Percentiles rank a stretch among this genome's conserved stretches.
These are phyloP conservation scores for Urochloa ruziziensis DNA, from an alignment of 176 grass and related monocot genomes.

Conservation along the genomic window DNA sequence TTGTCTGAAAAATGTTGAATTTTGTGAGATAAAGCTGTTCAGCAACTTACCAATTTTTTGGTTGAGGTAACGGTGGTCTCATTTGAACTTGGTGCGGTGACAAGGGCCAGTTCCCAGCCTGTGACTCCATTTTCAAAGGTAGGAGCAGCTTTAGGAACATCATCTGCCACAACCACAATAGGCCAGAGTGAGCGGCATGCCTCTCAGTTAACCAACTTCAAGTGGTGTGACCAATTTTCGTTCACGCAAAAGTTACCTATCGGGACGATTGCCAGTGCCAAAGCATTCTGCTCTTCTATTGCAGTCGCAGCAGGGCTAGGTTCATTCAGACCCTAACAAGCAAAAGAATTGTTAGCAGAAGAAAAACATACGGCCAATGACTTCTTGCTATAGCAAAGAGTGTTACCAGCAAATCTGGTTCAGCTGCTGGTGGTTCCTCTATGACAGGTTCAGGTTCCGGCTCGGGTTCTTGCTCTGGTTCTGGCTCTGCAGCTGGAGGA, in stretches of 20 bases:
- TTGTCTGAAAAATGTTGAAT: background rate
- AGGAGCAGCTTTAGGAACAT: constrained; percentile 51
- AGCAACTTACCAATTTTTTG: constrained; percentile 79
- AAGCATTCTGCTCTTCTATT: constrained; percentile 83
- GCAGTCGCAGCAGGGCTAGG: constrained; percentile 49
- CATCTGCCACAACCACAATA: constrained; percentile 62
- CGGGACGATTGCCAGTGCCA: constrained; percentile 93
- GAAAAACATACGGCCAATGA: background rate
- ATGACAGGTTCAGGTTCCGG: constrained; percentile 75
- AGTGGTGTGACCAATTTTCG: background rate
- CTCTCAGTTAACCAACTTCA: constrained; percentile 8
- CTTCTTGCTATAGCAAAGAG: background rate
- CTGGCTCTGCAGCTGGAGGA: constrained; percentile 35
- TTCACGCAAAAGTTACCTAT: constrained; percentile 49
- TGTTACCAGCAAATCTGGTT: constrained; percentile 91
- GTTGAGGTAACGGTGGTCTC: constrained; percentile 61
- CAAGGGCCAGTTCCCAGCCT: constrained; percentile 96
- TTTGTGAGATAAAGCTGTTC: background rate
- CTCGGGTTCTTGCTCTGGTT: constrained; percentile 40
- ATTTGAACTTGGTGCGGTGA: constrained; percentile 80
- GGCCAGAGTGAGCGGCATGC: background rate
- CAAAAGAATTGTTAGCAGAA: background rate
- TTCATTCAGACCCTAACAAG: constrained; percentile 72
- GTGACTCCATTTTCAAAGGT: constrained; percentile 66
- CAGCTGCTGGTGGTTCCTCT: constrained; percentile 48